Evolutionary conservation across 345 rosid species (phyloP).

Genomic region (Sonneratia alba): DNA sequence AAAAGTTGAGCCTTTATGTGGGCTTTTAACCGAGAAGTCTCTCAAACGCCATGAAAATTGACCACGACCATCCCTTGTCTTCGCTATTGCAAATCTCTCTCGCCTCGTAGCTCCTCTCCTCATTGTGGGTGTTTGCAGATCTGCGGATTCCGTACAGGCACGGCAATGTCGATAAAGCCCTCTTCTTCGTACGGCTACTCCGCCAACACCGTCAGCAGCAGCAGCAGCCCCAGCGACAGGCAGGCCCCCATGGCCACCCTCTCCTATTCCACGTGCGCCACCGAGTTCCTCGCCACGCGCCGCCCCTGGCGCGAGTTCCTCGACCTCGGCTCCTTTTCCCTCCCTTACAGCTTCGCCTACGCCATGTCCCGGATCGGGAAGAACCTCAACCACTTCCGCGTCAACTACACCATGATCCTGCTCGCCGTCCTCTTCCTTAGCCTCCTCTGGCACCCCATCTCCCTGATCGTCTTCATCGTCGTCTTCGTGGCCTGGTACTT

Average conservation of each 20-base stretch:
- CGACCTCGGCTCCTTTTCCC: conserved; percentile 32
- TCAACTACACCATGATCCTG: conserved; percentile 51
- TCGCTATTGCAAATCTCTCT: background rate
- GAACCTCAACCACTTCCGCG: conserved; percentile 59
- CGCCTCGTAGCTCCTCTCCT: background rate
- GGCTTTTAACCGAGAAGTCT: background rate
- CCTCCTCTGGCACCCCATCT: conserved; percentile 69
- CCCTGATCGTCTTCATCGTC: conserved; percentile 55
- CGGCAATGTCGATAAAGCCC: conserved; percentile 4
- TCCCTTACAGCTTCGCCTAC: conserved; percentile 44
- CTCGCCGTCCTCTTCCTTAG: conserved; percentile 56
- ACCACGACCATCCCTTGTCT: background rate
- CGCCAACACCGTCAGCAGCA: conserved; percentile 26
- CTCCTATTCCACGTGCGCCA: conserved; percentile 40
- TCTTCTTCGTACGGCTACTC: background rate
- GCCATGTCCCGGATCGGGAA: conserved; percentile 44
- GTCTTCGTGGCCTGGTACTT: conserved; percentile 64
- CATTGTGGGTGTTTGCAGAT: background rate
- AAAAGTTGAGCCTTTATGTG: background rate
- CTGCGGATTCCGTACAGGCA: background rate
- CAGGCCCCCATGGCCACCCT: conserved; percentile 14
- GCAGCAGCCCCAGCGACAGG: conserved; percentile 9
- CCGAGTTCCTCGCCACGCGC: conserved; percentile 40
- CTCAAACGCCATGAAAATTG: background rate
- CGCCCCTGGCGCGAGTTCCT: conserved; percentile 81